Base-by-base conservation (phyloP, 805 yeast species). In the Hanseniaspora hatyaiensis region DNA sequence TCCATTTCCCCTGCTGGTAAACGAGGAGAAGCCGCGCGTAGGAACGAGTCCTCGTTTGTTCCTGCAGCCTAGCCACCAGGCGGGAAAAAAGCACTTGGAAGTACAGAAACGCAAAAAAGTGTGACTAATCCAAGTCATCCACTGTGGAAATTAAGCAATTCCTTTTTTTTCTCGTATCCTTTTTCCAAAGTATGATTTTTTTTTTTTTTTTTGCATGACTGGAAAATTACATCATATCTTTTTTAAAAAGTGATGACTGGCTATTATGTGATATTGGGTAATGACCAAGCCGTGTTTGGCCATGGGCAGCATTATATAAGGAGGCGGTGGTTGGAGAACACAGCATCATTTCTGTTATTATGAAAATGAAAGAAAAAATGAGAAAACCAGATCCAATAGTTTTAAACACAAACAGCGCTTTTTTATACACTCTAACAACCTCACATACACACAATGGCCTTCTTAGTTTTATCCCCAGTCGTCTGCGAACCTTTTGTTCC, bases 401-500 rank as follows among this genome's bases (percentile, higher is more conserved):
- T 26, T 13, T 33, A 33, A 16, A 33, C 18, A 33, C 22, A 33
- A 15, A 8, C 18, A 16, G 6, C 19, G 6, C n/a, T n/a, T n/a
- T n/a, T n/a, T n/a, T n/a, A n/a, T n/a, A n/a, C n/a, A n/a, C n/a
- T n/a, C n/a, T n/a, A n/a, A n/a, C n/a, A n/a, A n/a, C n/a, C n/a
- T n/a, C n/a, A n/a, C n/a, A n/a, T n/a, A n/a, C n/a, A n/a, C n/a
- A n/a, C 4, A 46, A 46, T 47, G 50, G 46, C 39, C 46, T 47
- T 33, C 32, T 47, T 47, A 47, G 40, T 41, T 20, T 23, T 47
- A 34, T 34, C 34, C 34, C 46, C 50, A 28, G 50, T 34, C 18
- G 28, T 40, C n/a, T 36, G 37, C 23, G 23, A 40, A 47, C 37
- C 50, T 26, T 47, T 18, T 26, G 46, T 47, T 34, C 50, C 50